Evolutionary conservation across 2,329 filamentous ascomycete species (phyloP).

Genomic region (Shiraia sp.): DNA sequence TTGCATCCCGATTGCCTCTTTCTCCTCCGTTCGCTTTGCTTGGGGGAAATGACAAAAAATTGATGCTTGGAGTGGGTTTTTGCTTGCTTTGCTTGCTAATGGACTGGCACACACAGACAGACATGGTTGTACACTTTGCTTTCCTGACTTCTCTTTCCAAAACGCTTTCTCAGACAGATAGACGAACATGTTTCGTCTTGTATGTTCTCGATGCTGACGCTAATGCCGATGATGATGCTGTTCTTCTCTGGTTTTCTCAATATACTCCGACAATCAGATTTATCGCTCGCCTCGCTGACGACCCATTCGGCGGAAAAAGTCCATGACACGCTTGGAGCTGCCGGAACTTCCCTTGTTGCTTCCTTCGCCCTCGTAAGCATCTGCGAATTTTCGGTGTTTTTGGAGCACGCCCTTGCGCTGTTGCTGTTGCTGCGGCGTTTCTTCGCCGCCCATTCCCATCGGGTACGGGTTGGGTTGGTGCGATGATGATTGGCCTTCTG

Average conservation of each 20-base stretch:
- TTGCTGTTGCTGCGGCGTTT: conserved; percentile 18
- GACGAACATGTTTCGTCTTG: too few relatives aligned
- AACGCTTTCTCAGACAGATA: too few relatives aligned
- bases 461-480: conserved; percentile 45
- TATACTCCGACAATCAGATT: too few relatives aligned
- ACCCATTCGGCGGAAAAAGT: conserved; percentile 90
- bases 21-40: too few relatives aligned
- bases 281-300: conserved; percentile 60
- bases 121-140: too few relatives aligned
- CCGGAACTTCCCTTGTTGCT: conserved; percentile 54
- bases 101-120: too few relatives aligned
- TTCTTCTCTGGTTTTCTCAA: too few relatives aligned
- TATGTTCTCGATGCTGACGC: too few relatives aligned
- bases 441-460: conserved; percentile 43
- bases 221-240: too few relatives aligned
- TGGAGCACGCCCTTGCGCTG: conserved; percentile 64
- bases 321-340: conserved; percentile 92
- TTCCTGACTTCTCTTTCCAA: too few relatives aligned
- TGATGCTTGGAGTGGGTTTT: too few relatives aligned
- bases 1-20: not conserved
- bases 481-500: conserved; percentile 16
- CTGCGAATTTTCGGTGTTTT: conserved; percentile 84
- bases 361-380: conserved; percentile 73
- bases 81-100: too few relatives aligned
- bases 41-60: conserved; percentile 6